Base-by-base conservation (phyloP, 805 yeast species). In the Groenewaldozyma tartarivorans region DNA sequence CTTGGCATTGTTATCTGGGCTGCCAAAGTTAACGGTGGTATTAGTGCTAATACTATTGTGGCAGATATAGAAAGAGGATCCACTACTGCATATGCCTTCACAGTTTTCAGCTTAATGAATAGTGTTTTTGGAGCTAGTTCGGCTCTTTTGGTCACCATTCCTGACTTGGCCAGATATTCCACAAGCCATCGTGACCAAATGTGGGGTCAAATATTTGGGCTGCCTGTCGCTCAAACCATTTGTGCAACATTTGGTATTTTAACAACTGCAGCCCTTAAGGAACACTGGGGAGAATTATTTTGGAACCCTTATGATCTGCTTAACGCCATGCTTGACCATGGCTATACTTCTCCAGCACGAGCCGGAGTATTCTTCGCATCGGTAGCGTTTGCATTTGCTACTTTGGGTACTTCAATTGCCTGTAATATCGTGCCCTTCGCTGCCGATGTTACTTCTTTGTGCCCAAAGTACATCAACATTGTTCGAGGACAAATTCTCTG, bases 161-260 rank as follows among this genome's bases (percentile, higher is more conserved):
- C 95, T 2, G 95, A 85, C 65, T 84, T 83, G 58, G 72, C 94
- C 20, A 75, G 95, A 60, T 79, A 83, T 62, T 80, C 92, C 5
- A 71, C 67, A 47, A 79, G 75, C 19, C 65, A 69, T 41, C 57
- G 51, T 33, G 64, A 73, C 17, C 67, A 79, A 3, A 52, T 66
- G 34, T 61, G 61, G 51, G 71, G 70, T 15, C 62, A 58, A 33
- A 49, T 57, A 9, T 41, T 61, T 19, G 56, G 71, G 1, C 55
- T 64, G 35, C 41, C 64, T 33, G 26, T 67, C 4, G 50, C 61
- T 17, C 71, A 72, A 6, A 56, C 61, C 6, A 53, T 68, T 24
- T 64, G 69, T 26, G 74, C 75, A 16, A 48, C 69, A 27, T 60
- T 71, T 50, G 75, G 75, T 15, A 49, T 70, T 24, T 44, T 71